phyloP scores from a whole-genome alignment of 2,329 filamentous ascomycete genomes.

The Shiraia sp. region DNA sequence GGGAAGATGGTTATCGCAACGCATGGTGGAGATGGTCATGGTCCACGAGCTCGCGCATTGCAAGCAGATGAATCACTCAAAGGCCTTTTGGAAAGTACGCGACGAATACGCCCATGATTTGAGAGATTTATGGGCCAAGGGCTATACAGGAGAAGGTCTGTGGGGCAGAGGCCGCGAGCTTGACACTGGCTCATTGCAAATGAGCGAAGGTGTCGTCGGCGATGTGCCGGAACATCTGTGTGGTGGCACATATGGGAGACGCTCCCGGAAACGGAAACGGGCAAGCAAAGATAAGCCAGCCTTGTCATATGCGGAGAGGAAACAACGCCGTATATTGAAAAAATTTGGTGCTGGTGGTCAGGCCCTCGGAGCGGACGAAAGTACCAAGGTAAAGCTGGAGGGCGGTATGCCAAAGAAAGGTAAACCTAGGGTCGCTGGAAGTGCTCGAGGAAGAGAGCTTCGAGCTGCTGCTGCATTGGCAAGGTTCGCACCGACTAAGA shows the following conservation, averaged over 20 bases:
- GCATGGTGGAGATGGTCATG: constrained; percentile 92
- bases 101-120: constrained; percentile 74
- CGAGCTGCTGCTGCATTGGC: constrained; percentile 77
- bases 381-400: constrained; percentile 67
- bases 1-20: constrained; percentile 74
- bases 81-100: constrained; percentile 78
- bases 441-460: constrained; percentile 73
- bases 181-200: constrained; percentile 46
- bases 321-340: constrained; percentile 71
- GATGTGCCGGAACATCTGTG: constrained; percentile 66
- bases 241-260: constrained; percentile 73
- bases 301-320: constrained; percentile 70
- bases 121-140: constrained; percentile 68
- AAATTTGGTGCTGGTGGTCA: constrained; percentile 76
- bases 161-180: constrained; percentile 76
- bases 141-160: constrained; percentile 79
- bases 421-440: constrained; percentile 75
- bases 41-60: constrained; percentile 89
- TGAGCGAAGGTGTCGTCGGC: constrained; percentile 24
- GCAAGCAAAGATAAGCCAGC: constrained; percentile 49
- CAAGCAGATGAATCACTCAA: constrained; percentile 88
- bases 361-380: constrained; percentile 70
- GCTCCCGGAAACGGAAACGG: constrained; percentile 57
- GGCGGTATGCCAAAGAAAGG: constrained; percentile 63
- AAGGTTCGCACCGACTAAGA: constrained; percentile 62